A percentile compares a stretch with the other conserved stretches of the same genome.
These are phyloP conservation scores for Geum urbanum DNA, from an alignment of 306 rosid genomes.

Conservation along the genomic window DNA sequence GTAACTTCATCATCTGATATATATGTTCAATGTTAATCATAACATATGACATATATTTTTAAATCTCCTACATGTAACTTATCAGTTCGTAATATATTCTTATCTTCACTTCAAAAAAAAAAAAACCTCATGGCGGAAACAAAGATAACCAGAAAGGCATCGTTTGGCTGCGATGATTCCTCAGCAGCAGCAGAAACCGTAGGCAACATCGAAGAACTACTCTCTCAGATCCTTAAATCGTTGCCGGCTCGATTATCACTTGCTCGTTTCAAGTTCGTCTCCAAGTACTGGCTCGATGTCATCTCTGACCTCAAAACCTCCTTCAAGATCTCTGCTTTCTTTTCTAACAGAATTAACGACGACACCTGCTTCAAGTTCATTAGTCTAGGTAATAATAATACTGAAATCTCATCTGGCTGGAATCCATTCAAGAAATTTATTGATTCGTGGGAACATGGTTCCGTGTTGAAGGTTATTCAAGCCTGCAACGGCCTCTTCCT, in stretches of 20 bases:
- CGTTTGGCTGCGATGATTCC: too few species aligned
- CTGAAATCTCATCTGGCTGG: background rate
- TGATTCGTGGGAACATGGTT: background rate
- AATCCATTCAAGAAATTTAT: background rate
- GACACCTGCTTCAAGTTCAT: background rate
- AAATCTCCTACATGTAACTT: too few species aligned
- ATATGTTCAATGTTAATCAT: too few species aligned
- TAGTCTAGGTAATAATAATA: background rate
- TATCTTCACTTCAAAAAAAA: too few species aligned
- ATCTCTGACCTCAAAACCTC: background rate
- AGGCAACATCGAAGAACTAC: background rate
- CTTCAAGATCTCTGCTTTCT: background rate
- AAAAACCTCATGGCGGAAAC: too few species aligned
- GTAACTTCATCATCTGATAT: too few species aligned
- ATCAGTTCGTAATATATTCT: too few species aligned
- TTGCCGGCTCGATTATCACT: background rate
- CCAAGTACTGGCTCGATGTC: background rate
- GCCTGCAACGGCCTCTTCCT: conserved; percentile 1
- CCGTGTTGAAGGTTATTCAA: background rate
- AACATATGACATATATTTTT: too few species aligned
- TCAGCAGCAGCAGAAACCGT: background rate
- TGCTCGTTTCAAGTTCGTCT: background rate
- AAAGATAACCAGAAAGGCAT: too few species aligned
- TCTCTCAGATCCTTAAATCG: background rate
- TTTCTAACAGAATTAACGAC: background rate